Base-by-base conservation (phyloP, 441 rosid genomes). In the Mallotus repandus region DNA sequence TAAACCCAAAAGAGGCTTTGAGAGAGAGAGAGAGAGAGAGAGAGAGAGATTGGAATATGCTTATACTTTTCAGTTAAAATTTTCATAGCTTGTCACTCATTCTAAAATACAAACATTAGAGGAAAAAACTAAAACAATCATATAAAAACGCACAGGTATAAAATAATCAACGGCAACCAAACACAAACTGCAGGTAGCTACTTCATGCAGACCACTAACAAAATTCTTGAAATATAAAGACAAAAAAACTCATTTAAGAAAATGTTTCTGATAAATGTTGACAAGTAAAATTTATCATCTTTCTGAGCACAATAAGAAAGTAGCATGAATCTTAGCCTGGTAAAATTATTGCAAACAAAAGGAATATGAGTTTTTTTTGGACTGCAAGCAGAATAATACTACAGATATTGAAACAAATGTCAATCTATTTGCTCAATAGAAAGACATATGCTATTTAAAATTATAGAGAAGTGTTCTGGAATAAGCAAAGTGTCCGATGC, bases 1-100 rank as follows among this genome's bases (percentile, higher is more conserved):
- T n/a, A 69, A 78, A 55, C 54, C 43, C 41, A 35, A 32, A 68
- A 21, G 9, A 38, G 22, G 49, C 49, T 45, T 45, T 13, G 9
- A 7, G 1, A 2, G 1, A 43, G 9, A 43, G 7, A 5, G 5
- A 43, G 9, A 43, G 13, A 49, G 61, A 9, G 9, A 46, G 32
- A 29, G 32, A 29, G 32, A 29, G 46, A 60, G 19, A 8, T 22
- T 13, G 41, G 69, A 32, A 50, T 60, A 21, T 21, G 35, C 35
- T 38, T 60, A 9, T 62, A 66, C 43, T 61, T 46, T 38, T 21
- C 4, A 22, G 22, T 52, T 45, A 35, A 55, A 60, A 12, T 3
- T 75, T 68, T 52, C 55, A 12, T 4, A 59, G 58, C 65, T 57
- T 57, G 29, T 14, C 56, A 49, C 15, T 61, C 67, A 61, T 45